Base-by-base conservation (phyloP, 805 yeast species). In the Yamadazyma takamatsuzukensis region DNA sequence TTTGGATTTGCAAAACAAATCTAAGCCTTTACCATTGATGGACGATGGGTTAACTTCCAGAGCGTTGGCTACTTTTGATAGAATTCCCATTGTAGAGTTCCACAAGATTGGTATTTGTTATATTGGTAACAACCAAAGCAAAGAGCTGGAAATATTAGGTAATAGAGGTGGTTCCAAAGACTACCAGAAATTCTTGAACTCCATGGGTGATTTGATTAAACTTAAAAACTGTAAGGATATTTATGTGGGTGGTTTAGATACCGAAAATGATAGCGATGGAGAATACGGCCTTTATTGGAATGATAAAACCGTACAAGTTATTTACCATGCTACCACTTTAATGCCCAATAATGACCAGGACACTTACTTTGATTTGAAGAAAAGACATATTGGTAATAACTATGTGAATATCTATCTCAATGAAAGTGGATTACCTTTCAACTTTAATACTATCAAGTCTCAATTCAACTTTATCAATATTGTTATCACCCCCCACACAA, bases 311-410 rank as follows among this genome's bases (percentile, higher is more conserved):
- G 67, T 78, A 1, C 95, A 86, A 47, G 58, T 85, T 25, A 72
- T 85, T 7, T 87, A 76, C 54, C 96, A 87, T 52, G 74, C 84
- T 7, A 79, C 88, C 2, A 84, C 95, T 0, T 56, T 87, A 71
- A 87, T 87, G 95, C 87, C 89, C 2, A 64, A 69, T 30, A 45
- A 43, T 23, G 54, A 47, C 3, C 47, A 52, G 11, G 82, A 80
- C 42, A 50, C 54, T 4, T 48, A 50, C 12, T 63, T 56, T 18
- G 70, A 78, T 11, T 51, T 70, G 53, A 87, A 86, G 57, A 87
- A 87, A 56, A 62, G 88, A 34, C 96, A 87, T 52, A 82, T 87
- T 41, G 96, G 96, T 6, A 87, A 87, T 59, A 74, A 86, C 51
- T 80, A 77, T 53, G 93, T 87, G 36, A 83, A 81, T 49, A 76